These are phyloP conservation scores for Sporisorium sorghi DNA, from an alignment of 1,284 basidiomycete genomes.

Conservation along the genomic window DNA sequence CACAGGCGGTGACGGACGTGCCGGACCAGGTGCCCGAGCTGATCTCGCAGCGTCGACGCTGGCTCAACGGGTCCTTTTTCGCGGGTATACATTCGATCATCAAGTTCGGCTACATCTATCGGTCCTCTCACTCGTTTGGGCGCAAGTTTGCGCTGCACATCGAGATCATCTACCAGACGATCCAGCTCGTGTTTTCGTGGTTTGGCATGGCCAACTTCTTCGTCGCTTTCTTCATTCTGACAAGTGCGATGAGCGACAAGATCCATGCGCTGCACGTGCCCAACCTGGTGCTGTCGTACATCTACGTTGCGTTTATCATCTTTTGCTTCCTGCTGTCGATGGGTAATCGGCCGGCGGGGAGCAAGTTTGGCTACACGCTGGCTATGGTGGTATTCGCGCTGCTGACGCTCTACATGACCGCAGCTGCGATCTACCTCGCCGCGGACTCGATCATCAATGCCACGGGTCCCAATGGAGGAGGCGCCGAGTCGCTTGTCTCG, in stretches of 20 bases:
- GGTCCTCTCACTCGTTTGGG: slow-evolving; percentile 62
- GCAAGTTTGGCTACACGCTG: slow-evolving; percentile 59
- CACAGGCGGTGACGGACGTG: slow-evolving; percentile 66
- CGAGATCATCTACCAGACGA: slow-evolving; percentile 67
- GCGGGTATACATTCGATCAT: slow-evolving; percentile 68
- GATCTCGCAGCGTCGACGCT: slow-evolving; percentile 65
- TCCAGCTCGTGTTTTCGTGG: slow-evolving; percentile 66
- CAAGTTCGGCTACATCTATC: slow-evolving; percentile 68
- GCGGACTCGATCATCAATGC: slow-evolving; percentile 53
- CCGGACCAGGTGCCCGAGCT: slow-evolving; percentile 64
- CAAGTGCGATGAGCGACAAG: slow-evolving; percentile 52
- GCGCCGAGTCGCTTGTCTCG: slow-evolving; percentile 44
- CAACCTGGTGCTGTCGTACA: slow-evolving; percentile 62
- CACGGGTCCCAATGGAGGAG: slow-evolving; percentile 26
- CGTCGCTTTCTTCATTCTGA: slow-evolving; percentile 65
- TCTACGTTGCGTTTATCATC: slow-evolving; percentile 68
- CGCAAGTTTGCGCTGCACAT: slow-evolving; percentile 65
- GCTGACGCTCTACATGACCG: slow-evolving; percentile 65
- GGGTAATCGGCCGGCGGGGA: slow-evolving; percentile 67
- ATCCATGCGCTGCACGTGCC: slow-evolving; percentile 60
- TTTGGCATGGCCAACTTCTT: slow-evolving; percentile 64
- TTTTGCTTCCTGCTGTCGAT: slow-evolving; percentile 67
- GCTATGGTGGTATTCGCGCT: slow-evolving; percentile 67
- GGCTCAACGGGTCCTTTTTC: slow-evolving; percentile 68
- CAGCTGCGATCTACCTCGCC: slow-evolving; percentile 63